A percentile compares a stretch with the other conserved stretches of the same genome.
Evolutionary conservation across 352 stramenopile genomes (phyloP).

Genomic region (Pythium periplocum): DNA sequence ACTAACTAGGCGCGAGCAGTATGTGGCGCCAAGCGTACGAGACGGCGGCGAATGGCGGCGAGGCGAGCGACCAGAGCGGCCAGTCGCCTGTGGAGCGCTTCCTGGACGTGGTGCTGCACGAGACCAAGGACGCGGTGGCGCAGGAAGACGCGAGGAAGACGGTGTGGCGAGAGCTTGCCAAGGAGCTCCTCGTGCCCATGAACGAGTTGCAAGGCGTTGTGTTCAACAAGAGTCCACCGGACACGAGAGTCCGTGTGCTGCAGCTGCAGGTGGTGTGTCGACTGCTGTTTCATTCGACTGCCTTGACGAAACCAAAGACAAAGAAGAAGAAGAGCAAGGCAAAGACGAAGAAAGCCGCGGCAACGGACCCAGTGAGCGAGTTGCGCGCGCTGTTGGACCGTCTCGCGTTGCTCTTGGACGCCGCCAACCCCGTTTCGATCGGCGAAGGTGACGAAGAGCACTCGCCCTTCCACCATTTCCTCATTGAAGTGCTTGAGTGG

Average conservation of each 20-base stretch:
- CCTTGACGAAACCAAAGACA: constrained; percentile 7
- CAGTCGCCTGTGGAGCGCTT: constrained; percentile 9
- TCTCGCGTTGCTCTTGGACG: constrained; percentile 68
- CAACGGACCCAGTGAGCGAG: constrained; percentile 19
- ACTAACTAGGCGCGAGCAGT: constrained; percentile 9
- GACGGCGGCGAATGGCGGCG: constrained; percentile 3
- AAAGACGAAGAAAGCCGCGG: constrained; percentile 25
- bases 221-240: constrained; percentile 5
- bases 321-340: constrained; percentile 30
- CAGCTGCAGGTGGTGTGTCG: constrained; percentile 66
- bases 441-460: constrained; percentile 52
- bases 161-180: constrained; percentile 12
- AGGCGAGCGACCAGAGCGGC: constrained; percentile 1
- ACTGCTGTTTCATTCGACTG: constrained; percentile 20
- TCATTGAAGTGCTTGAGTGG: constrained; percentile 41
- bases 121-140: background rate
- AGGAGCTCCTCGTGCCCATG: constrained; percentile 9
- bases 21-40: constrained; percentile 23
- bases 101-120: constrained; percentile 1
- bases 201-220: constrained; percentile 2
- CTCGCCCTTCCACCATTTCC: constrained; percentile 69
- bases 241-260: constrained; percentile 43
- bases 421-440: constrained; percentile 56
- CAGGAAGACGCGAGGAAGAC: constrained; percentile 1
- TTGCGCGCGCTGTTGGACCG: constrained; percentile 62